Conservation (phyloP, 2,329 filamentous ascomycete genomes). For the Apiospora koreana region DNA sequence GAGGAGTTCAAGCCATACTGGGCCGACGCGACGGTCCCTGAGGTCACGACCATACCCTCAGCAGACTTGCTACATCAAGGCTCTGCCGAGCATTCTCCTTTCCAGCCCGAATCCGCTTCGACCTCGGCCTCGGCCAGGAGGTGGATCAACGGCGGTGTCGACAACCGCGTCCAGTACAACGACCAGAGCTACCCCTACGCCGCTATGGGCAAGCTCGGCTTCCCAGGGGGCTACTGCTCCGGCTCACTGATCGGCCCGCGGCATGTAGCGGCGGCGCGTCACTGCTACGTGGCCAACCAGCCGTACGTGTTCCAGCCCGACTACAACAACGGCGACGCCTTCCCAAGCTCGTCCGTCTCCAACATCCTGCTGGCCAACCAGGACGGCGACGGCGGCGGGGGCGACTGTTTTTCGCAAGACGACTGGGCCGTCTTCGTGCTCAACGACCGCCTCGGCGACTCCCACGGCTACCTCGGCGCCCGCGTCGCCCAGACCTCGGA, state of each 20-base stretch:
- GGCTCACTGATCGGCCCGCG: constrained; percentile 30
- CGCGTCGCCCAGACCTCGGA: constrained; percentile 12
- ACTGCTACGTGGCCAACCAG: constrained; percentile 25
- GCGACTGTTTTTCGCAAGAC: constrained; percentile 21
- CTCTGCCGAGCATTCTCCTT: background rate
- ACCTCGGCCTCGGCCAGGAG: constrained; percentile 11
- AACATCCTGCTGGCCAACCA: constrained; percentile 14
- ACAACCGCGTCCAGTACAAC: constrained; percentile 24
- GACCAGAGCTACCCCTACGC: constrained; percentile 21
- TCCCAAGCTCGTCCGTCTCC: constrained; percentile 18
- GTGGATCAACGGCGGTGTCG: constrained; percentile 24
- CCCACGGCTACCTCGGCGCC: constrained; percentile 26
- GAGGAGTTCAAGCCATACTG: background rate
- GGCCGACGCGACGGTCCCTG: background rate
- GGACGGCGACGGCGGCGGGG: constrained; percentile 4
- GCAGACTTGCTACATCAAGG: background rate
- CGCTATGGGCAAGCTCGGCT: constrained; percentile 24
- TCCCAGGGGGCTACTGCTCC: constrained; percentile 25
- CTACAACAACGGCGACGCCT: constrained; percentile 24
- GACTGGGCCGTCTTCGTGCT: constrained; percentile 32
- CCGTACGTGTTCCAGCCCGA: constrained; percentile 26
- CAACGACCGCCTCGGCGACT: constrained; percentile 25
- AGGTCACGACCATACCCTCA: background rate
- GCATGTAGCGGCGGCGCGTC: constrained; percentile 29
- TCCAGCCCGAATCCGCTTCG: no score